These are phyloP conservation scores for Angomonas ambiguus DNA, from an alignment of 208 protist species.

Conservation along the genomic window DNA sequence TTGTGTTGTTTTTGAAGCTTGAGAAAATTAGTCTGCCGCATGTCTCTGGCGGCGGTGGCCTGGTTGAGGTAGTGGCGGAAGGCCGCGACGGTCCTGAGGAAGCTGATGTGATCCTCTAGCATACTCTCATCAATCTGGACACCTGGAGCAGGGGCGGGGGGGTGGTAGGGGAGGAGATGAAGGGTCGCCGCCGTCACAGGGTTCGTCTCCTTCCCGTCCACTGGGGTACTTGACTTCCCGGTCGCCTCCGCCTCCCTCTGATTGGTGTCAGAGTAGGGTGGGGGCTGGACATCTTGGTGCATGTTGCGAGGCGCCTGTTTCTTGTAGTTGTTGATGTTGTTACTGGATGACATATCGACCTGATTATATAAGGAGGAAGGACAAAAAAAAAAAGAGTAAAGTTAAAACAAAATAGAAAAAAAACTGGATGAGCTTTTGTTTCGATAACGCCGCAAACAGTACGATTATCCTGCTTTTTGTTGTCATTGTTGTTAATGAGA, in stretches of 20 bases:
- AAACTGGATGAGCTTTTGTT: too few species aligned
- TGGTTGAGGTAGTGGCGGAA: conserved; percentile 77
- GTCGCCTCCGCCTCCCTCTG: neutral
- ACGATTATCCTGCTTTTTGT: too few species aligned
- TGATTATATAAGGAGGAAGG: neutral
- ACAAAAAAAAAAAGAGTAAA: conserved; percentile 8
- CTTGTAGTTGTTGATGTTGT: neutral
- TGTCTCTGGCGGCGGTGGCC: conserved; percentile 59
- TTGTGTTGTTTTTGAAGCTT: conserved; percentile 73
- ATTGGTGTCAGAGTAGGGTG: conserved; percentile 24
- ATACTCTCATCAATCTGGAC: conserved; percentile 51
- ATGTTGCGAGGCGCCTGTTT: conserved; percentile 16
- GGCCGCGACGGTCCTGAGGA: conserved; percentile 78
- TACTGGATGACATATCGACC: conserved; percentile 1
- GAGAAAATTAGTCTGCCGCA: conserved; percentile 73
- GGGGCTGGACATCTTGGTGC: conserved; percentile 30
- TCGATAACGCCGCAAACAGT: too few species aligned
- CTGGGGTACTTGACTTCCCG: neutral
- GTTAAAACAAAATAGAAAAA: neutral
- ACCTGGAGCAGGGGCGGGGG: conserved; percentile 20
- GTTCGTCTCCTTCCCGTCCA: neutral
- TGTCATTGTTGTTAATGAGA: too few species aligned
- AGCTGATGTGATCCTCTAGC: conserved; percentile 83
- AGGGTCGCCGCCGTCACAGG: conserved; percentile 1
- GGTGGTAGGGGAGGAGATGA: conserved; percentile 24